Conservation (phyloP, 2,329 filamentous ascomycete species). For the Fusarium continuum region DNA sequence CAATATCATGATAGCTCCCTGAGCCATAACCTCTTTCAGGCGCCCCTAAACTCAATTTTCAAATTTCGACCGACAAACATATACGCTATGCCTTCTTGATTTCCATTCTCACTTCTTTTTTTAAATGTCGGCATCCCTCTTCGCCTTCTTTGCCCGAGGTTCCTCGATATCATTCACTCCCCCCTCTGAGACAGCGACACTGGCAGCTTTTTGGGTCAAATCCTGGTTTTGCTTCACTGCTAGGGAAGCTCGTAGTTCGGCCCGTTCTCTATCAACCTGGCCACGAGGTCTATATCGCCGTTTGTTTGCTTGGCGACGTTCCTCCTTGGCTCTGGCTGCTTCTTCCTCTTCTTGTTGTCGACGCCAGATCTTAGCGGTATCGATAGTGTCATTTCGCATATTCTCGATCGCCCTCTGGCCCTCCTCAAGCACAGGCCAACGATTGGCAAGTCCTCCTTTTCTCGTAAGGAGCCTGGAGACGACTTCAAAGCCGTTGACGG, state of each 20-base stretch:
- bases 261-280: constrained; percentile 30
- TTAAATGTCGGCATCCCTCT: not conserved
- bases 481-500: constrained; percentile 30
- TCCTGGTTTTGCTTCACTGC: constrained; percentile 1
- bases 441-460: constrained; percentile 28
- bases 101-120: not conserved
- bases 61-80: too few species aligned
- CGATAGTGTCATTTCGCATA: constrained; percentile 33
- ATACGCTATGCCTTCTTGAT: too few species aligned
- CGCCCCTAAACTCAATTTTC: too few species aligned
- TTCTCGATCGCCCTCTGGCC: constrained; percentile 18
- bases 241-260: constrained; percentile 17
- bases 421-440: constrained; percentile 35
- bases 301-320: constrained; percentile 37
- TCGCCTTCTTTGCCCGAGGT: not conserved
- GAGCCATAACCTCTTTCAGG: too few species aligned
- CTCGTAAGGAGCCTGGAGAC: constrained; percentile 34
- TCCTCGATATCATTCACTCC: not conserved
- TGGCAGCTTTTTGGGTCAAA: not conserved
- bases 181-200: not conserved
- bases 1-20: not conserved
- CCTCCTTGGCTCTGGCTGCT: constrained; percentile 24
- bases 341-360: constrained; percentile 29
- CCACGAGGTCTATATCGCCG: constrained; percentile 36
- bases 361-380: constrained; percentile 20